Percentiles rank a stretch among this genome's conserved stretches.
These are phyloP conservation scores for Penicillium taxi DNA, from an alignment of 495 filamentous ascomycete genomes.

Conservation along the genomic window DNA sequence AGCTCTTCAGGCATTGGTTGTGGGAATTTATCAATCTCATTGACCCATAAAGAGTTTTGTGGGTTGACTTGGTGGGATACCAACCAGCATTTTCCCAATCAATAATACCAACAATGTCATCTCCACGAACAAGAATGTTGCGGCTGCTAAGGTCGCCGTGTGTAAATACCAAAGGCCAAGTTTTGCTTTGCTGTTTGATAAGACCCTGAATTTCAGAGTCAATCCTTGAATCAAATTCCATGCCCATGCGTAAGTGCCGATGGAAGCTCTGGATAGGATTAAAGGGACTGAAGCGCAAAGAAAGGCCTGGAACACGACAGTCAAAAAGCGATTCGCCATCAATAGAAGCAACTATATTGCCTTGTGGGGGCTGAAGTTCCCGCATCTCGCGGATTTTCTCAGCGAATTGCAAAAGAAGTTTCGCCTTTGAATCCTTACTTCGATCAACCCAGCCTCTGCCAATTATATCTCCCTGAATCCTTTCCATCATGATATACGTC, in stretches of 20 bases:
- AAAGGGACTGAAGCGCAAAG: constrained; percentile 36
- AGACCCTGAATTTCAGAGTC: constrained; percentile 29
- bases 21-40: constrained; percentile 45
- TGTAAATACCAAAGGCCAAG: constrained; percentile 31
- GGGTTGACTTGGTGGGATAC: constrained; percentile 42
- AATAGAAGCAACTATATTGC: constrained; percentile 28
- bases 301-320: constrained; percentile 23
- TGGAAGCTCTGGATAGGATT: constrained; percentile 35
- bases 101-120: constrained; percentile 41
- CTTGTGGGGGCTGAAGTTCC: constrained; percentile 26
- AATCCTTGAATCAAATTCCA: constrained; percentile 27
- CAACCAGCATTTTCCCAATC: constrained; percentile 48
- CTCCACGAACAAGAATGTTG: constrained; percentile 33
- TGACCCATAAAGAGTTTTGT: constrained; percentile 36
- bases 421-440: constrained; percentile 32
- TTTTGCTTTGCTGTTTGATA: constrained; percentile 26
- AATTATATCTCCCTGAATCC: constrained; percentile 32
- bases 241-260: constrained; percentile 29
- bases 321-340: constrained; percentile 38
- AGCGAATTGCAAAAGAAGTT: constrained; percentile 39
- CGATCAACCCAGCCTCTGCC: constrained; percentile 21
- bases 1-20: constrained; percentile 37
- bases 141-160: constrained; percentile 38
- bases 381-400: constrained; percentile 35
- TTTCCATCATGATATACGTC: constrained; percentile 45